Base-by-base conservation (phyloP, 2,329 filamentous ascomycete species). In the Aspergillus cejpii region DNA sequence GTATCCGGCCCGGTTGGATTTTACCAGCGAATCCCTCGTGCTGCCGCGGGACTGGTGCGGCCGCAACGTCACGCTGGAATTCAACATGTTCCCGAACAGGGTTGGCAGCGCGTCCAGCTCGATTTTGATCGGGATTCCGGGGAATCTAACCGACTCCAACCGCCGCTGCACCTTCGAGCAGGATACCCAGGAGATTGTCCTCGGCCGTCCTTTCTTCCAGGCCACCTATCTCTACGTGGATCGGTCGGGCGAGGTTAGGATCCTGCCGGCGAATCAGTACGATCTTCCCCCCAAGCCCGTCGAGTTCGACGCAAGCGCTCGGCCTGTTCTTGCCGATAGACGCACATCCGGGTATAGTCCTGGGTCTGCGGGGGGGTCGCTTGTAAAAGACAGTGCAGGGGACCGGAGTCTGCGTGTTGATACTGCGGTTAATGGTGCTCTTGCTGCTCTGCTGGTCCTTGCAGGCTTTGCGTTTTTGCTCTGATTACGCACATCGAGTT, bases 161-260 rank as follows among this genome's bases (percentile, higher is more conserved):
- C 15, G 15, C 31, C 31, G 31, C 14, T 34, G 31, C 10, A 34
- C n/a, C 15, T 34, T 34, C 4, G 31, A 34, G 31, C 14, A 34
- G 10, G 3, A 34, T 34, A 34, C 31, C 2, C 7, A 19, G 10
- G 31, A 20, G 31, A 19, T 45, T 14, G 21, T 41, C 5, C 29
- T 45, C 1, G 43, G 43, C 6, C 12, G 43, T 10, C 43, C 43
- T 24, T 45, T 45, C 23, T 45, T 45, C 15, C 43, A 45, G 28
- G 43, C 43, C 1, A 28, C 43, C 3, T 45, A 45, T 29, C n/a
- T 45, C 12, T 45, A 45, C 24, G 31, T 44, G 15, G 31, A 34
- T 4, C 3, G 6, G 5, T 17, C 31, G 7, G 31, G 31, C 15
- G 31, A 34, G 15, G 15, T 34, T n/a, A 15, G 31, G 31, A 20